Evolutionary conservation across 371 early-diverging fungal genomes (phyloP), one percentile per base, ranked within the genome.

Genomic region (Mucor piriformis): DNA sequence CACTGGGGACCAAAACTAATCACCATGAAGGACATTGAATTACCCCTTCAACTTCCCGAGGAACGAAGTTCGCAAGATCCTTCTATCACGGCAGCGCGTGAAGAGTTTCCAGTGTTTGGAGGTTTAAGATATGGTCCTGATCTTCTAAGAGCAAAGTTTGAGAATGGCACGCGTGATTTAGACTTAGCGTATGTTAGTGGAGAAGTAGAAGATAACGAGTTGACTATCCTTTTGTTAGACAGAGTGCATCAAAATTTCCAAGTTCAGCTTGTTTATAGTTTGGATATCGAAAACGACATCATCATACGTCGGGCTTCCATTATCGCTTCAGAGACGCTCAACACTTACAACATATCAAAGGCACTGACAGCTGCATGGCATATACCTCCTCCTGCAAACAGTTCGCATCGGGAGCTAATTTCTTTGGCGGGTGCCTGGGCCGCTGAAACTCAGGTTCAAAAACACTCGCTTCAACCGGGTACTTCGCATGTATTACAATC

Each of bases 81-180:
- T 2, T 42, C 67, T 2, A 43, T 74, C 1, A 77, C 70, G 4
- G 38, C 61, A 12, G 71, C 73, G 0, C n/a, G 44, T 3, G 78
- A 77, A 57, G 78, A 74, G 47, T 63, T 62, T 15, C 78, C 78
- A 15, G 69, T 56, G 0, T 77, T 74, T 65, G 78, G 78, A 20
- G 78, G 78, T 2, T 54, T 77, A 25, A 64, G 78, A 0, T 77
- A 66, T 50, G 70, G 74, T 5, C 62, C 66, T n/a, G 63, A 58
- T 23, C 54, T 56, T 1, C 48, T 77, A 6, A 64, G 70, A 29
- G 63, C 53, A 3, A 59, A 64, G 10, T 57, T 77, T 25, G 50
- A 64, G 10, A 61, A 73, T 35, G 64, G 64, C 2, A 66, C 69
- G 8, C 71, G 73, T 0, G 79, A 74, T 34, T 35, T 74, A 0